Percentiles rank a stretch among this genome's conserved stretches.
Evolutionary conservation across 306 rosid species (phyloP).

Genomic region (Myrica gale): DNA sequence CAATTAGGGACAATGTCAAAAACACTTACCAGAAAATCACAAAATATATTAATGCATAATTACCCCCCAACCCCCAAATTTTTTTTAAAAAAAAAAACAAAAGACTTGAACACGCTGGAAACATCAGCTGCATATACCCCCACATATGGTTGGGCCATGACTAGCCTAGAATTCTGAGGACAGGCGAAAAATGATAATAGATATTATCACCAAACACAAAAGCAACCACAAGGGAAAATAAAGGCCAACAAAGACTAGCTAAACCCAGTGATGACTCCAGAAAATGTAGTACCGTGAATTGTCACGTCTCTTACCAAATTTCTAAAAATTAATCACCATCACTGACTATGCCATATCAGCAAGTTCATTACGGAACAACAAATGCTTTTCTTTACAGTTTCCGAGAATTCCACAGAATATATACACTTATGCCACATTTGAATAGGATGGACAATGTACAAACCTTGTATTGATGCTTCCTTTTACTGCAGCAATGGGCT

Average conservation of each 20-base stretch:
- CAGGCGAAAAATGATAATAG: no score
- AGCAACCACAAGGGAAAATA: not conserved
- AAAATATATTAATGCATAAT: not conserved
- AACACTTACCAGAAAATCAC: not conserved
- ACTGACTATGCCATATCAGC: slow-evolving; percentile 1
- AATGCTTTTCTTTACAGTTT: slow-evolving; percentile 1
- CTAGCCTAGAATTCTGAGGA: no score
- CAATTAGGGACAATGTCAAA: slow-evolving; percentile 4
- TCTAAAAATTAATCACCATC: not conserved
- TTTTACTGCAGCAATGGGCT: slow-evolving; percentile 81
- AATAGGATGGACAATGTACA: slow-evolving; percentile 24
- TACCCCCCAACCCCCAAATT: not conserved
- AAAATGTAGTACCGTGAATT: not conserved
- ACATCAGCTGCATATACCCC: not conserved
- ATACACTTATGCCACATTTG: slow-evolving; percentile 12
- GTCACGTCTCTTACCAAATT: not conserved
- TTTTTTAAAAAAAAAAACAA: slow-evolving; percentile 11
- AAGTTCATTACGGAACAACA: slow-evolving; percentile 6
- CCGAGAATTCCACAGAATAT: slow-evolving; percentile 10
- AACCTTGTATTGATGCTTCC: slow-evolving; percentile 74
- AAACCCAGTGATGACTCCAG: not conserved
- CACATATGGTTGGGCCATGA: not conserved
- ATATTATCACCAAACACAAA: not conserved
- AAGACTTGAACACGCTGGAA: slow-evolving; percentile 7
- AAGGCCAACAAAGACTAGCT: not conserved